These are phyloP conservation scores for Trichophyton benhamiae DNA, from an alignment of 2,329 filamentous ascomycete genomes.

Conservation along the genomic window DNA sequence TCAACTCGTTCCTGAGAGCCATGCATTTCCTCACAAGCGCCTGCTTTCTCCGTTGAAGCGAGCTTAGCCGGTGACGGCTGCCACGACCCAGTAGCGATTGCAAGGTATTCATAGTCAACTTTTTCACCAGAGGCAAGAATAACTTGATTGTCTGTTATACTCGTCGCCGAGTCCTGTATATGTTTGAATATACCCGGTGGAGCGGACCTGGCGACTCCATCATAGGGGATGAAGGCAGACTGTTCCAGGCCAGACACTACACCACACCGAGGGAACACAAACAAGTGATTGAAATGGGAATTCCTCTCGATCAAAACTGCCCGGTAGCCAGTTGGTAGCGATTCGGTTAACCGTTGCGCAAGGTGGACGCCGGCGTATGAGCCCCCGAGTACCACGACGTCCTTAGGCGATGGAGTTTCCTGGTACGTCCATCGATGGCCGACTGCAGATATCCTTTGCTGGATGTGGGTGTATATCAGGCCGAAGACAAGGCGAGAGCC, in stretches of 20 bases:
- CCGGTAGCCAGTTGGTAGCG: conserved; percentile 41
- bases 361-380: conserved; percentile 45
- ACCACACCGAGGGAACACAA: conserved; percentile 47
- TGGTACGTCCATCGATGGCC: conserved; percentile 8
- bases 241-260: conserved; percentile 44
- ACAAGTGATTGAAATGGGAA: conserved; percentile 50
- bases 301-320: conserved; percentile 49
- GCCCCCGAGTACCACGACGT: conserved; percentile 38
- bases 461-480: not conserved
- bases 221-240: conserved; percentile 50
- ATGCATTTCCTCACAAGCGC: conserved; percentile 34
- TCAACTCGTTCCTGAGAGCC: conserved; percentile 38
- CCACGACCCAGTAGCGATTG: conserved; percentile 45
- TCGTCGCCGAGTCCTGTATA: conserved; percentile 33
- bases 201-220: conserved; percentile 27
- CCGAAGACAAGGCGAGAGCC: not conserved
- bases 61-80: conserved; percentile 39
- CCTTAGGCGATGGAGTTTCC: conserved; percentile 15
- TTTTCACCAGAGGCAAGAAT: conserved; percentile 32
- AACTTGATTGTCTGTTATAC: conserved; percentile 29
- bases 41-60: conserved; percentile 30
- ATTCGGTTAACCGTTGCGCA: conserved; percentile 31
- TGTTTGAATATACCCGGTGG: conserved; percentile 30
- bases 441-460: conserved; percentile 3
- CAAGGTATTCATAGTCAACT: conserved; percentile 43